These are phyloP conservation scores for Penicillium sp. DNA, from an alignment of 2,329 filamentous ascomycete species.

Conservation along the genomic window DNA sequence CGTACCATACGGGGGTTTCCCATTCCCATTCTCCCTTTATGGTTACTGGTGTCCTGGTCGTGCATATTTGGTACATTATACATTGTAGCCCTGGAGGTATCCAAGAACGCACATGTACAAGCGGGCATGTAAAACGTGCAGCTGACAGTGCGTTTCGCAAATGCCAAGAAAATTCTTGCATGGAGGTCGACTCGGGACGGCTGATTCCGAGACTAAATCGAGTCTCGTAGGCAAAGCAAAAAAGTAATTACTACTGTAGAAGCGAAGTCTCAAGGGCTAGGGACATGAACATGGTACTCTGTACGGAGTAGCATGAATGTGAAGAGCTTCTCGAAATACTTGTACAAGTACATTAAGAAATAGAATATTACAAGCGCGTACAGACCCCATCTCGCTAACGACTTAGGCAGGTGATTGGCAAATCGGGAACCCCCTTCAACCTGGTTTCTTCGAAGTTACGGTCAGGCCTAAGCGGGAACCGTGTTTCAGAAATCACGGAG, in stretches of 20 bases:
- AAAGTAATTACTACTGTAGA: too few species aligned
- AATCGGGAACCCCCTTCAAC: neutral
- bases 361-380: neutral
- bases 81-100: too few species aligned
- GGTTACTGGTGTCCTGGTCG: too few species aligned
- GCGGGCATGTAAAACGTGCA: neutral
- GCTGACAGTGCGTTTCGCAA: too few species aligned
- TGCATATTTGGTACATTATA: too few species aligned
- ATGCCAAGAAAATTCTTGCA: too few species aligned
- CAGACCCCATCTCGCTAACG: conserved; percentile 4
- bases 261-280: too few species aligned
- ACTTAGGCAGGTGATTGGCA: conserved; percentile 8
- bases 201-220: neutral
- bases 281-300: too few species aligned
- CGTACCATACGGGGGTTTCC: neutral
- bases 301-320: too few species aligned
- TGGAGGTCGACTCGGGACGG: neutral
- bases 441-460: neutral
- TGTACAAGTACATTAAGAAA: neutral
- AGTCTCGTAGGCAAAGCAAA: neutral
- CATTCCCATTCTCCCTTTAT: neutral
- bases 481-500: neutral
- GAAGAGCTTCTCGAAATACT: too few species aligned
- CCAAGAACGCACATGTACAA: too few species aligned
- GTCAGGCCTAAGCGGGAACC: neutral